Evolutionary conservation across 2,329 filamentous ascomycete genomes (phyloP).

Genomic region (Pezicula rhizophila): DNA sequence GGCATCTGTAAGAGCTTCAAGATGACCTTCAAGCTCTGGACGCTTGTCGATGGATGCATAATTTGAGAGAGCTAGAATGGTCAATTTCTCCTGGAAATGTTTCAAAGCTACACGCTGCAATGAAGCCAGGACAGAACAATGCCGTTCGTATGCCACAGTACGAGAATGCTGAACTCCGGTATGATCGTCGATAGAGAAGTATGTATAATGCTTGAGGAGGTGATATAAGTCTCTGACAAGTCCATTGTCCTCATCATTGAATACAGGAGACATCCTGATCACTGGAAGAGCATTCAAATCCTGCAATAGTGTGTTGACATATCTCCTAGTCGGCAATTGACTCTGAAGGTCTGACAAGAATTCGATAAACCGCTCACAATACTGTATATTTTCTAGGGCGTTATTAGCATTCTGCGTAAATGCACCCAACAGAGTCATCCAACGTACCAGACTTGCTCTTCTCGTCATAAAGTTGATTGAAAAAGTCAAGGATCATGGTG

Average conservation of each 20-base stretch:
- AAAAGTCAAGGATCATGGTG: slow-evolving; percentile 75
- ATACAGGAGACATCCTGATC: slow-evolving; percentile 73
- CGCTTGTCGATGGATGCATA: slow-evolving; percentile 81
- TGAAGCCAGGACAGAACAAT: slow-evolving; percentile 70
- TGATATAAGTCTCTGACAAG: slow-evolving; percentile 75
- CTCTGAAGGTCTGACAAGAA: slow-evolving; percentile 86
- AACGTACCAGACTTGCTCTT: slow-evolving; percentile 39
- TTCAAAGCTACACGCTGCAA: slow-evolving; percentile 75
- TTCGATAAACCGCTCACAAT: slow-evolving; percentile 91
- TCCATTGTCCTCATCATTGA: slow-evolving; percentile 65
- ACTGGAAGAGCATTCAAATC: slow-evolving; percentile 79
- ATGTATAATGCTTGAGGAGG: slow-evolving; percentile 79
- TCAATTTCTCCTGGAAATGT: slow-evolving; percentile 82
- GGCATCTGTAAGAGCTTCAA: slow-evolving; percentile 65
- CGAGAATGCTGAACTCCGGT: slow-evolving; percentile 70
- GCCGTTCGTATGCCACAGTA: slow-evolving; percentile 70
- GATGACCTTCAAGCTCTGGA: slow-evolving; percentile 68
- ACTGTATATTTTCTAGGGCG: slow-evolving; percentile 58
- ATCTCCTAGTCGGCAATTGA: slow-evolving; percentile 87
- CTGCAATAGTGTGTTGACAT: slow-evolving; percentile 81
- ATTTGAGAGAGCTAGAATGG: slow-evolving; percentile 87
- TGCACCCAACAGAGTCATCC: not conserved
- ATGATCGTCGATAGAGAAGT: slow-evolving; percentile 88
- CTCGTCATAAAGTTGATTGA: slow-evolving; percentile 62
- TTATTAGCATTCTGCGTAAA: slow-evolving; percentile 21